Evolutionary conservation across 2,329 filamentous ascomycete species (phyloP).

Genomic region (Dactylonectria estremocensis): DNA sequence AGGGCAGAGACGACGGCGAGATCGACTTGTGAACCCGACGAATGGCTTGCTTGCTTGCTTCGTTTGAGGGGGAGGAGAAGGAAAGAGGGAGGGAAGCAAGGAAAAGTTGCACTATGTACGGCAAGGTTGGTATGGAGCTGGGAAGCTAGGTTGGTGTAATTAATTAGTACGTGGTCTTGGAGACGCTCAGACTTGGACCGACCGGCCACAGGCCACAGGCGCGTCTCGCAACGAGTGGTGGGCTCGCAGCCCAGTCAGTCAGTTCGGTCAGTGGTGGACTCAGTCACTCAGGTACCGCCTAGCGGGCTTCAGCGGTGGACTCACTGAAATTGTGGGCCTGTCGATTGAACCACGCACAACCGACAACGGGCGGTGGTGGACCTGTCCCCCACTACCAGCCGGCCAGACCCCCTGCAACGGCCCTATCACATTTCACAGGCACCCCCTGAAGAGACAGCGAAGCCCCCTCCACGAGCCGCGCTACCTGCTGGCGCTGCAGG

Average conservation of each 20-base stretch:
- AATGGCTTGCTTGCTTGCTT: conserved; percentile 14
- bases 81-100: conserved; percentile 12
- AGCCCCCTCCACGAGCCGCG: conserved; percentile 24
- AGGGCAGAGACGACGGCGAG: conserved; percentile 23
- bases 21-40: conserved; percentile 18
- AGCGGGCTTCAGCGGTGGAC: background rate
- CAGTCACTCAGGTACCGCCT: background rate
- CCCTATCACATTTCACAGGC: conserved; percentile 24
- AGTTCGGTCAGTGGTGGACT: background rate
- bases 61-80: conserved; percentile 4
- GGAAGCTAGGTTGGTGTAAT: background rate
- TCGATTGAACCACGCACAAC: background rate
- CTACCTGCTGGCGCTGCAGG: conserved; percentile 8
- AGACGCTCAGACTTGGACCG: background rate
- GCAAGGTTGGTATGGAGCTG: too few species aligned
- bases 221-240: conserved; percentile 24
- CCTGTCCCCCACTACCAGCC: conserved; percentile 22
- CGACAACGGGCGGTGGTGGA: background rate
- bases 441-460: conserved; percentile 25
- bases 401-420: conserved; percentile 16
- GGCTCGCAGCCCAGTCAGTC: background rate
- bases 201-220: conserved; percentile 16
- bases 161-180: conserved; percentile 12
- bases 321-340: background rate
- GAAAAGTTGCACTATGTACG: background rate